phyloP scores from a whole-genome alignment of 164 flowering plant genomes.

The Tinospora cordifolia region DNA sequence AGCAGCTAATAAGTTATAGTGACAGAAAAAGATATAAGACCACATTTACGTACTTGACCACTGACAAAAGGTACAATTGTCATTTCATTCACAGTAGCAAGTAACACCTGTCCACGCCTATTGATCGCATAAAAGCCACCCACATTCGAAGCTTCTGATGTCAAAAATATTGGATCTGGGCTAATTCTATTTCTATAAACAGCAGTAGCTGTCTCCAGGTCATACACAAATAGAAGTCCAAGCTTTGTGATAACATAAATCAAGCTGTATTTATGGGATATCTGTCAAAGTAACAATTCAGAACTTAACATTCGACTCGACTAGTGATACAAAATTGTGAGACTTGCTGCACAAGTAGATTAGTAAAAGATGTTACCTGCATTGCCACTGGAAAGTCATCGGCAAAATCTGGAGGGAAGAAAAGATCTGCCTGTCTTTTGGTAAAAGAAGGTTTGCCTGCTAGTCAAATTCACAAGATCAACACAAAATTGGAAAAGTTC shows the following conservation, averaged over 20 bases:
- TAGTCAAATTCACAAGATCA: constrained; percentile 4
- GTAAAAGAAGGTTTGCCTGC: constrained; percentile 89
- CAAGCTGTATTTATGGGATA: constrained; percentile 78
- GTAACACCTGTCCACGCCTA: constrained; percentile 90
- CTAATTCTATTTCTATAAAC: constrained; percentile 95
- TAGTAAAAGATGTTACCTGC: constrained; percentile 66
- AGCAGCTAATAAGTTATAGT: too few species aligned
- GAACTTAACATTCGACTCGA: too few species aligned
- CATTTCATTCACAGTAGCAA: constrained; percentile 92
- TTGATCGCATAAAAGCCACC: constrained; percentile 98
- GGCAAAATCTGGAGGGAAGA: constrained; percentile 98
- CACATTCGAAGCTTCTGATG: constrained; percentile 84
- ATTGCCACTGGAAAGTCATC: constrained; percentile 98
- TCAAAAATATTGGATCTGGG: constrained; percentile 97
- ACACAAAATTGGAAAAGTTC: background rate
- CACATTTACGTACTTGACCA: constrained; percentile 95
- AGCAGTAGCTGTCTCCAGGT: constrained; percentile 90
- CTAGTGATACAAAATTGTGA: too few species aligned
- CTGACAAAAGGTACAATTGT: constrained; percentile 94
- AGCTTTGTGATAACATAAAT: constrained; percentile 97
- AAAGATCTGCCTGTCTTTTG: constrained; percentile 96
- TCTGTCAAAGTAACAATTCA: too few species aligned
- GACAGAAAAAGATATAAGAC: too few species aligned
- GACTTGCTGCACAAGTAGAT: too few species aligned
- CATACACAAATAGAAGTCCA: constrained; percentile 97